Evolutionary conservation across 257 asterid species (phyloP), one percentile per base, ranked within the genome.

Genomic region (Marsdenia floribunda): DNA sequence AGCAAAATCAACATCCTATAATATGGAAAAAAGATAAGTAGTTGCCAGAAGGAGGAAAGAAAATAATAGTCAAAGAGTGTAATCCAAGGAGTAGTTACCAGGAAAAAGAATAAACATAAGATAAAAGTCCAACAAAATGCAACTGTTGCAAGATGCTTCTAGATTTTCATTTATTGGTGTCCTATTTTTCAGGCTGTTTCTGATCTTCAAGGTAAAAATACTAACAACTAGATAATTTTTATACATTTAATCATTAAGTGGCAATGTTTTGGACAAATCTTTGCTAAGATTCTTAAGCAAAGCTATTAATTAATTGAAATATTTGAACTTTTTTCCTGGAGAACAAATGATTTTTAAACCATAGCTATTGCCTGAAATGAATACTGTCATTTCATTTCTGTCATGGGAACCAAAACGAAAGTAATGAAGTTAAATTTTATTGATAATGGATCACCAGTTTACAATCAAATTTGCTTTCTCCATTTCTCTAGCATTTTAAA

Each of bases 1-100:
- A 22, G 47, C 44, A 44, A 44, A 44, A 42, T 67, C 47, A 15
- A 35, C 37, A 15, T 37, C 55, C 80, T 76, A 60, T 70, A 69
- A n/a, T 40, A 57, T 24, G 24, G 19, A 29, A 47, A 59, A n/a
- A 74, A 24, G 44, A 29, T 53, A 55, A 22, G 15, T 46, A 73
- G 12, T 60, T 40, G 37, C 46, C 52, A n/a, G 0, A n/a, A 38
- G 38, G 21, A 16, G 7, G 19, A 35, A 49, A 75, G 14, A n/a
- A 53, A 44, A 65, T 37, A 59, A 21, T 19, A 60, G 71, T 29
- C 14, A 1, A 44, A 24, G 55, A 44, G 72, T 21, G 37, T 9
- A 21, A 19, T 11, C 55, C 21, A 44, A 21, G 55, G 47, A 65
- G 49, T 44, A 44, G 49, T 44, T 44, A 44, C 29, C 26, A 37